phyloP scores from a whole-genome alignment of 495 filamentous ascomycete genomes.

The Hypomontagnella submonticulosa region DNA sequence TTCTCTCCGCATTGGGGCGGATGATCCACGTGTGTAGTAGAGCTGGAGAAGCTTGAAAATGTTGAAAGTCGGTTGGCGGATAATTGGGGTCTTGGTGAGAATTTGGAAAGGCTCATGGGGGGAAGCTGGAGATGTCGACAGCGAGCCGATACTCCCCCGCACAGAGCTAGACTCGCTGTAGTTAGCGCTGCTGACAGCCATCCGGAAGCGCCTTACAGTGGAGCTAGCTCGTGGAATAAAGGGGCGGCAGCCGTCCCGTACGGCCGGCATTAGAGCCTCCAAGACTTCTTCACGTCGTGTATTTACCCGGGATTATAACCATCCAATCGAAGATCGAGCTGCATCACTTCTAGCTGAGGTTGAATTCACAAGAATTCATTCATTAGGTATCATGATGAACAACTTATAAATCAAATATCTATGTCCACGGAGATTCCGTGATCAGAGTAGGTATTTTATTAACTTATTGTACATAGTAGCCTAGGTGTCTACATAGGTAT shows the following conservation, averaged over 20 bases:
- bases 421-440: too few relatives aligned
- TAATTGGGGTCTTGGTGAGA: conserved; percentile 23
- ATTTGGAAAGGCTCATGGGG: neutral
- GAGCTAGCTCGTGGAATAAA: conserved; percentile 18
- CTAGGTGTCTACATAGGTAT: too few relatives aligned
- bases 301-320: conserved; percentile 26
- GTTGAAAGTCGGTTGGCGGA: conserved; percentile 30
- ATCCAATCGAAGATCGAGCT: too few relatives aligned
- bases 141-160: conserved; percentile 19
- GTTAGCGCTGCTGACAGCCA: conserved; percentile 19
- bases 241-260: conserved; percentile 25
- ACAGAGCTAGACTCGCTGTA: conserved; percentile 10
- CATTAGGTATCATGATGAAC: too few relatives aligned
- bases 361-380: too few relatives aligned
- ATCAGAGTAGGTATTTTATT: too few relatives aligned
- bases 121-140: neutral
- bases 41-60: conserved; percentile 15
- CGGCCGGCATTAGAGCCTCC: conserved; percentile 27
- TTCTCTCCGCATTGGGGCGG: conserved; percentile 31
- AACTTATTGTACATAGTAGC: too few relatives aligned
- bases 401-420: too few relatives aligned
- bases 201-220: conserved; percentile 21
- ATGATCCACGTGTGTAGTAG: conserved; percentile 4
- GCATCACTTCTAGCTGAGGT: too few relatives aligned
- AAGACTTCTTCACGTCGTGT: conserved; percentile 1